Evolutionary conservation across 768 basidiomycete species (phyloP), one percentile per base, ranked within the genome.

Genomic region (Leccinum incarnatum): DNA sequence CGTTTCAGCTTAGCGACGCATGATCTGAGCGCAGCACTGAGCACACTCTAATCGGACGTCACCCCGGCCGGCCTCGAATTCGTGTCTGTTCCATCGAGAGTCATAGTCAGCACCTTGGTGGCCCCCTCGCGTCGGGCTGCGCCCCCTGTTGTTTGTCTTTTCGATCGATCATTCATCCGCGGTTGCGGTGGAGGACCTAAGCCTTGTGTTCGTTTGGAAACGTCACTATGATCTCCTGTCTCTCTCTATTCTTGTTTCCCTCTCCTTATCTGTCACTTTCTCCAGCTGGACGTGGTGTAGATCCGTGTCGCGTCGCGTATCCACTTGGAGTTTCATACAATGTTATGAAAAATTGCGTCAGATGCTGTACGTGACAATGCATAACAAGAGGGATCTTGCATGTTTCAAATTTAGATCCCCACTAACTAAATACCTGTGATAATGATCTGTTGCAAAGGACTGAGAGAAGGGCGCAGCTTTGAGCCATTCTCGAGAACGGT

Each of bases 1-100:
- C 29, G 4, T 11, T 53, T 53, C 49, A 52, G 42, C 42, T 45
- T 45, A 47, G 56, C 62, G 53, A 58, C 25, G 52, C 34, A 25
- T 23, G 40, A 42, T 42, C 40, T 19, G 40, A 4, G 12, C 7
- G 17, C 34, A 32, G n/a, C 17, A 54, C 14, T 17, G 42, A 50
- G 19, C 10, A 62, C 34, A 5, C 15, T 36, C 27, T 17, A 8
- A 45, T 61, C 27, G 57, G 36, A n/a, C 40, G 40, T 42, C 4
- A n/a, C 9, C n/a, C n/a, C 4, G 40, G 40, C n/a, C 17, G 21
- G 29, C 23, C 47, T 48, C 45, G 2, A 21, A 46, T 48, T 25
- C 49, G 10, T 50, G 9, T 30, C 27, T 25, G 23, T 25, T 48
- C 23, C 23, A 25, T 27, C 25, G 15, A 8, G 5, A 40, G 17